Percentiles rank a stretch among this genome's conserved stretches.
Evolutionary conservation across 176 grass and related monocot species (phyloP).

Genomic region (Triticum turgidum): DNA sequence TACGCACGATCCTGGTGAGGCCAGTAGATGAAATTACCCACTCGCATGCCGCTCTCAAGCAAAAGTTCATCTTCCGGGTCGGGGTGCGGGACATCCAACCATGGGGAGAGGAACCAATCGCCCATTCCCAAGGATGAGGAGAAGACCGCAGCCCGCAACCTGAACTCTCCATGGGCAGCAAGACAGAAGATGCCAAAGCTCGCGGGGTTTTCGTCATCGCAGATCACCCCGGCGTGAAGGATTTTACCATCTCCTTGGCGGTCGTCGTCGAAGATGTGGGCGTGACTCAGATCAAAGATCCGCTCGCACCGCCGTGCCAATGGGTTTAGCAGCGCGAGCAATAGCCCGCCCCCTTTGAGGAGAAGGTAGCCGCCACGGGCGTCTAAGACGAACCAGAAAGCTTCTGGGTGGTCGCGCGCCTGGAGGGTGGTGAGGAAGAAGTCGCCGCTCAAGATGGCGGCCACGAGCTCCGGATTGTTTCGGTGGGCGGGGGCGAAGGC

Average conservation of each 20-base stretch:
- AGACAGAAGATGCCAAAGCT: constrained; percentile 1
- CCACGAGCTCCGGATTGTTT: neutral
- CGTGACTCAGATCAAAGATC: neutral
- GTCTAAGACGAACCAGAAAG: neutral
- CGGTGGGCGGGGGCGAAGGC: neutral
- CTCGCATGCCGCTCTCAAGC: constrained; percentile 2
- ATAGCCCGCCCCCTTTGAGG: neutral
- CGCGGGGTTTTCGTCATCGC: neutral
- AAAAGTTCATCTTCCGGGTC: too few relatives aligned
- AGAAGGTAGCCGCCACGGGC: constrained; percentile 9
- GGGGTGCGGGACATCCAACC: neutral
- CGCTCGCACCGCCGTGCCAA: neutral
- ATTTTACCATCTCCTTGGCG: neutral
- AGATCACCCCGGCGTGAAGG: neutral
- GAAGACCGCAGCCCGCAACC: neutral
- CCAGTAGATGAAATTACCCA: constrained; percentile 5
- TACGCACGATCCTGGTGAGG: neutral
- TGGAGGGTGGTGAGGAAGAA: constrained; percentile 16
- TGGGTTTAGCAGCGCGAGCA: constrained; percentile 4
- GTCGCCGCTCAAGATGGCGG: neutral
- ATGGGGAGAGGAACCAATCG: neutral
- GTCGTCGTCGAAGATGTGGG: neutral
- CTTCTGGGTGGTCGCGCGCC: neutral
- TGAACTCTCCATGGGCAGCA: neutral
- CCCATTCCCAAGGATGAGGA: neutral